Conservation (phyloP, 352 stramenopile genomes). For the Phytophthora brassicae region DNA sequence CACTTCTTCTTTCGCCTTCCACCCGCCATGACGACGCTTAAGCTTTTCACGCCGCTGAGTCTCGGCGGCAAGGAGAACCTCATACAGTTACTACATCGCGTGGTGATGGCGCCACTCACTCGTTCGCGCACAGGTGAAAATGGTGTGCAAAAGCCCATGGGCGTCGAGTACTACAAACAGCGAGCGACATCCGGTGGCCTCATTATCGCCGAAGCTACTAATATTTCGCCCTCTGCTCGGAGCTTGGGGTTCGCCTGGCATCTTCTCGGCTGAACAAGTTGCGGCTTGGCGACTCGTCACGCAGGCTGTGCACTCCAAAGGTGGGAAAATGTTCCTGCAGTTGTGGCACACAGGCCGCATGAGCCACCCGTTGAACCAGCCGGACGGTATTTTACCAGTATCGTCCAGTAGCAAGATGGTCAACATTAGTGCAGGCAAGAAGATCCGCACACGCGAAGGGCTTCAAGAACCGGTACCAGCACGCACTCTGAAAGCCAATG, state of each 20-base stretch:
- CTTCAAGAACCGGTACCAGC: conserved; percentile 52
- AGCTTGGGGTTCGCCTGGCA: conserved; percentile 52
- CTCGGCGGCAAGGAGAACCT: conserved; percentile 57
- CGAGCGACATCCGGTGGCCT: conserved; percentile 54
- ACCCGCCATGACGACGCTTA: conserved; percentile 19
- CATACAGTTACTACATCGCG: conserved; percentile 55
- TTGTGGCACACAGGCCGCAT: conserved; percentile 87
- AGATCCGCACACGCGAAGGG: conserved; percentile 43
- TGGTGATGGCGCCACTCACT: conserved; percentile 74
- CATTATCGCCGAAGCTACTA: conserved; percentile 66
- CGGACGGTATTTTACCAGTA: conserved; percentile 51
- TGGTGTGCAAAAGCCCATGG: conserved; percentile 40
- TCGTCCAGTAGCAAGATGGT: conserved; percentile 53
- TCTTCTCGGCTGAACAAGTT: conserved; percentile 58
- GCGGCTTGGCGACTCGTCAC: conserved; percentile 55
- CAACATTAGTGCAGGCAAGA: conserved; percentile 35
- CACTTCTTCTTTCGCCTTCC: conserved; percentile 6
- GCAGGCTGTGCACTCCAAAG: conserved; percentile 70
- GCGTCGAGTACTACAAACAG: conserved; percentile 64
- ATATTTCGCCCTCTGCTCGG: conserved; percentile 49
- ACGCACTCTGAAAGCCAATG: conserved; percentile 61
- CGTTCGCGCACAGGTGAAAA: conserved; percentile 41
- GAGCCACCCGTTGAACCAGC: conserved; percentile 69
- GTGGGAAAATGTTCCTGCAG: conserved; percentile 82
- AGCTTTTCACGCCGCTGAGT: conserved; percentile 65